Conservation (phyloP, 306 rosid species). For the Aeschynomene evenia region DNA sequence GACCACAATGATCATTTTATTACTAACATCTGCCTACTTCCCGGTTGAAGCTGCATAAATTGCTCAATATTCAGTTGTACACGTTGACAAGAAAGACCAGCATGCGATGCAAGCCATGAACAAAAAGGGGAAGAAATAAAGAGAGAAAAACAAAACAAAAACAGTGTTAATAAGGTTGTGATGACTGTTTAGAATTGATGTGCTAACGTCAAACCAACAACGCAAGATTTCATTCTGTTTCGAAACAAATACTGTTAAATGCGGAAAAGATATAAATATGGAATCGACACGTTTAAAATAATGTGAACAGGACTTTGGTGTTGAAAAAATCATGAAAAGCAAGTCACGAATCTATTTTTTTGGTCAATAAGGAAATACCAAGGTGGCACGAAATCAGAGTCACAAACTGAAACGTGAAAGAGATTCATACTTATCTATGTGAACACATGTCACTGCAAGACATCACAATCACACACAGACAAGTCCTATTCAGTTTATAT, state of each 20-base stretch:
- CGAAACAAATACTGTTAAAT: neutral
- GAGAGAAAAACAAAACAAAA: too few species aligned
- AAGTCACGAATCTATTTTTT: too few species aligned
- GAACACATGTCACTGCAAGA: neutral
- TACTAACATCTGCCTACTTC: neutral
- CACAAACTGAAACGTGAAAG: constrained; percentile 17
- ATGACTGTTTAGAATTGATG: neutral
- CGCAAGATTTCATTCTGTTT: neutral
- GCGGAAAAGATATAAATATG: too few species aligned
- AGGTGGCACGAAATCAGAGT: constrained; percentile 9
- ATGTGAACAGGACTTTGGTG: too few species aligned
- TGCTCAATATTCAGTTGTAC: neutral
- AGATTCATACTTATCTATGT: constrained; percentile 5
- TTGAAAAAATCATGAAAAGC: too few species aligned
- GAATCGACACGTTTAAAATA: too few species aligned
- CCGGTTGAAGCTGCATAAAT: constrained; percentile 13
- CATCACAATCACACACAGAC: neutral
- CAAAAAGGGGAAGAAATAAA: too few species aligned
- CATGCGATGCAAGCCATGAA: neutral
- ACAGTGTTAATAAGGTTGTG: neutral
- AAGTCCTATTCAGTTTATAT: constrained; percentile 8
- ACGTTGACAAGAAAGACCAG: constrained; percentile 1
- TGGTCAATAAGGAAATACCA: neutral
- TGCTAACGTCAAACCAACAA: neutral
- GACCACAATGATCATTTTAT: constrained; percentile 27